Base-by-base conservation (phyloP, 768 basidiomycete species). In the Russula brevipes region DNA sequence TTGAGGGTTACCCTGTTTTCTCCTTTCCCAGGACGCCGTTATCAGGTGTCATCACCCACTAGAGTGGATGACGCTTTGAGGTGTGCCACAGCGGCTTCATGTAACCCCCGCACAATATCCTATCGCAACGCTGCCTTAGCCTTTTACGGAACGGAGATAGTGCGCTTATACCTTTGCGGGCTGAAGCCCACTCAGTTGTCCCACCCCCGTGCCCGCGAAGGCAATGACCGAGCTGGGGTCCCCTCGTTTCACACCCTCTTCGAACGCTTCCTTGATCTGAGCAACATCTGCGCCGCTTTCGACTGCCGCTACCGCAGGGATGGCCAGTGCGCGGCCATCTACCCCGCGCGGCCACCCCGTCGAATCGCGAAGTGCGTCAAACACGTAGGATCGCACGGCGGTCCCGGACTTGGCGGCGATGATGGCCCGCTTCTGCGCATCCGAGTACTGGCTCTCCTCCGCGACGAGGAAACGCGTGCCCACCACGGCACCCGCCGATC, bases 391-490 rank as follows among this genome's bases (percentile, higher is more conserved):
- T 31, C 77, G 73, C 30, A 69, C 68, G 9, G 77, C 71, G 45
- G 69, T 59, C 45, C 67, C 60, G 47, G 65, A 59, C 33, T 42
- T 68, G 14, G 73, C 74, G 11, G 55, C 69, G 14, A 74, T 52
- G 60, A 79, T 61, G 2, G 73, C 68, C 10, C 69, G 62, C 69
- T 79, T 79, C 61, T 75, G 71, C 9, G 58, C 63, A 5, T 62
- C 59, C 5, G 75, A 59, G 69, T 76, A 77, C 39, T 67, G 72
- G 65, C 85, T 80, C 74, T 91, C 89, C 4, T 80, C 78, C 1
- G 88, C 82, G 63, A 87, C 76, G 53, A 89, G 73, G 70, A 92
- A 89, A 7, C 89, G 86, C 0, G 91, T 93, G 57, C 91, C 91
- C 24, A 86, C 69, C 36, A 86, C 86, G 10, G 75, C 85, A 3